These are phyloP conservation scores for Flaveria bidentis DNA, from an alignment of 129 eudicot species.

Conservation along the genomic window DNA sequence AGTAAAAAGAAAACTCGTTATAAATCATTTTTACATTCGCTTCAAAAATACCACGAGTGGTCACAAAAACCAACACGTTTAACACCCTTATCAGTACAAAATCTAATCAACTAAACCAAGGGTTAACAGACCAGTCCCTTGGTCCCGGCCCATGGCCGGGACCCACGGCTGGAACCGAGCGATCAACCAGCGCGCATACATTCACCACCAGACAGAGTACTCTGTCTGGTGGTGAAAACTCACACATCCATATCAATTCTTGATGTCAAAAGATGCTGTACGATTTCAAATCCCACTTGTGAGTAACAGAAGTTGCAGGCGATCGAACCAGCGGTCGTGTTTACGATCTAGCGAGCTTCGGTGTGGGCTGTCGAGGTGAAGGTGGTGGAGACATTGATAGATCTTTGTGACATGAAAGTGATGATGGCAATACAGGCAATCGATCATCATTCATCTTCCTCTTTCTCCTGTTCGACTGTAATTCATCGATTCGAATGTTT, in stretches of 20 bases:
- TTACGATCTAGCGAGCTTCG: conserved; percentile 42
- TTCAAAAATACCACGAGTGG: background rate
- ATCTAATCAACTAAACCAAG: background rate
- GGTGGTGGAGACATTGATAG: conserved; percentile 19
- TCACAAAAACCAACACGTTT: background rate
- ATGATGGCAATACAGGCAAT: background rate
- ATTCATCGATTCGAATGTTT: background rate
- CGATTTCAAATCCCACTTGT: background rate
- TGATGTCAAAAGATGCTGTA: conserved; percentile 18
- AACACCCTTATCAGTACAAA: background rate
- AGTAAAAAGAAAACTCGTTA: background rate
- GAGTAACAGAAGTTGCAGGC: conserved; percentile 10
- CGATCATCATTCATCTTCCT: conserved; percentile 23
- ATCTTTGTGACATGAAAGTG: conserved; percentile 9
- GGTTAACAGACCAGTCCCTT: background rate
- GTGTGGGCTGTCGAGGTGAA: conserved; percentile 25
- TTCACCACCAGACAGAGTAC: background rate
- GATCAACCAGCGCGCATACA: background rate
- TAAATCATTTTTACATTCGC: background rate
- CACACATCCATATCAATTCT: conserved; percentile 19
- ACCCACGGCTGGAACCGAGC: too few relatives aligned
- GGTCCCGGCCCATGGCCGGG: background rate
- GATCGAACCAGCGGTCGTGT: background rate
- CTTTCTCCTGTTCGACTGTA: conserved; percentile 32
- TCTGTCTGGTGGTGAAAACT: background rate